These are phyloP conservation scores for Saccharomyces uvarum DNA, from an alignment of 1,139 yeast genomes.

Conservation along the genomic window DNA sequence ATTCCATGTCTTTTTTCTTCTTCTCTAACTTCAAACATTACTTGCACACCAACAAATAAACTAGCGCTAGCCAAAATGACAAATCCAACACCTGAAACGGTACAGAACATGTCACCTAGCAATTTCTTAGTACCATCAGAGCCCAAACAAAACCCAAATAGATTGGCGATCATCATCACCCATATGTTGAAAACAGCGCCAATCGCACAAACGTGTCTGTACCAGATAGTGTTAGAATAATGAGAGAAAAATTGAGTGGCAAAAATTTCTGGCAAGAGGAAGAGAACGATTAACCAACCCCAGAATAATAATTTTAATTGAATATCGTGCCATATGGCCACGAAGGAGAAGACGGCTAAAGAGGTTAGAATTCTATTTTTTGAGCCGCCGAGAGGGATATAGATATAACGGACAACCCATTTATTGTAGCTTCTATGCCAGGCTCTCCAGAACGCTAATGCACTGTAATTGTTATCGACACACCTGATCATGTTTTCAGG, in stretches of 20 bases:
- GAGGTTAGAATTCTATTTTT: conserved; percentile 61
- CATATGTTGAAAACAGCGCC: conserved; percentile 88
- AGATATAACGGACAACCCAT: conserved; percentile 78
- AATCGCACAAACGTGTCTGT: conserved; percentile 68
- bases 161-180: conserved; percentile 97
- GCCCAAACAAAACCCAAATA: conserved; percentile 91
- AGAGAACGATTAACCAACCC: conserved; percentile 92
- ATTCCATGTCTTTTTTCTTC: conserved; percentile 77
- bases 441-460: conserved; percentile 92
- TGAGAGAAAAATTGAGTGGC: conserved; percentile 42
- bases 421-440: conserved; percentile 94
- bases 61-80: conserved; percentile 57
- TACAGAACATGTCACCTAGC: conserved; percentile 61
- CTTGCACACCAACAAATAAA: conserved; percentile 76
- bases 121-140: conserved; percentile 69
- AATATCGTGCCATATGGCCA: conserved; percentile 96
- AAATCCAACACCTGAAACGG: conserved; percentile 61
- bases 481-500: conserved; percentile 97
- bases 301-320: conserved; percentile 76
- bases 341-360: conserved; percentile 86
- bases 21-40: conserved; percentile 90
- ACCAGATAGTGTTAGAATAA: conserved; percentile 51
- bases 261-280: conserved; percentile 76
- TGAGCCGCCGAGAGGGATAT: conserved; percentile 84
- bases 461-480: conserved; percentile 87